Evolutionary conservation across 2,329 filamentous ascomycete genomes (phyloP).

Genomic region (Colletotrichum sp.): DNA sequence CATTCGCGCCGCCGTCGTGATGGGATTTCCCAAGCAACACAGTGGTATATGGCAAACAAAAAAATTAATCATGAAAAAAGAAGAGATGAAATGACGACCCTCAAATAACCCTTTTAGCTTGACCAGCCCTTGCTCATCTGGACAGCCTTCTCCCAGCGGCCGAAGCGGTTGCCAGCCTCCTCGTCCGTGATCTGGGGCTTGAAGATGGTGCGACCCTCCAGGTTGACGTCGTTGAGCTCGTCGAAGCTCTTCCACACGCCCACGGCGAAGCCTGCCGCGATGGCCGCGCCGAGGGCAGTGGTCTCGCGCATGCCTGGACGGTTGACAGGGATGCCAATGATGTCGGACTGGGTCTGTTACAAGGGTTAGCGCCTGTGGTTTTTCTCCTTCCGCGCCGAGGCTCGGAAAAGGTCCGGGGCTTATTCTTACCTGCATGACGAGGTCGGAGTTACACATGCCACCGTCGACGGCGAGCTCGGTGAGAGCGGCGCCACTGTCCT

Average conservation of each 20-base stretch:
- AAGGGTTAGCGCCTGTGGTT: background rate
- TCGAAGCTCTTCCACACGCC: conserved; percentile 76
- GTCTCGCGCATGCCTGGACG: conserved; percentile 84
- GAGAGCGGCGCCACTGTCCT: conserved; percentile 76
- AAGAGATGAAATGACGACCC: background rate
- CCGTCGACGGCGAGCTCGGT: conserved; percentile 81
- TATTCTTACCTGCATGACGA: conserved; percentile 69
- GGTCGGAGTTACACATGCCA: conserved; percentile 80
- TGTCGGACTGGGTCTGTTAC: conserved; percentile 72
- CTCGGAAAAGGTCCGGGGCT: conserved; percentile 8
- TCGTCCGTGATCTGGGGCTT: conserved; percentile 65
- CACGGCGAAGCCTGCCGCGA: conserved; percentile 80
- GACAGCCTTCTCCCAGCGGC: conserved; percentile 77
- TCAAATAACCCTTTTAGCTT: conserved; percentile 23
- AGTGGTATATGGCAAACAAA: conserved; percentile 14
- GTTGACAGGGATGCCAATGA: conserved; percentile 79
- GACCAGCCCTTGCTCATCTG: conserved; percentile 80
- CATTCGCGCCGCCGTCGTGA: conserved; percentile 11
- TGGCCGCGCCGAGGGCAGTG: conserved; percentile 80
- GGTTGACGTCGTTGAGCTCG: conserved; percentile 75
- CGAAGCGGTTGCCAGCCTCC: conserved; percentile 67
- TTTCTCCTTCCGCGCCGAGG: conserved; percentile 6
- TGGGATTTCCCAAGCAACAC: conserved; percentile 11
- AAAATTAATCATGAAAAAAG: background rate
- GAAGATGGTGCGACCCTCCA: conserved; percentile 70